Evolutionary conservation across 352 stramenopile species (phyloP).

Genomic region (Phytophthora pinifolia): DNA sequence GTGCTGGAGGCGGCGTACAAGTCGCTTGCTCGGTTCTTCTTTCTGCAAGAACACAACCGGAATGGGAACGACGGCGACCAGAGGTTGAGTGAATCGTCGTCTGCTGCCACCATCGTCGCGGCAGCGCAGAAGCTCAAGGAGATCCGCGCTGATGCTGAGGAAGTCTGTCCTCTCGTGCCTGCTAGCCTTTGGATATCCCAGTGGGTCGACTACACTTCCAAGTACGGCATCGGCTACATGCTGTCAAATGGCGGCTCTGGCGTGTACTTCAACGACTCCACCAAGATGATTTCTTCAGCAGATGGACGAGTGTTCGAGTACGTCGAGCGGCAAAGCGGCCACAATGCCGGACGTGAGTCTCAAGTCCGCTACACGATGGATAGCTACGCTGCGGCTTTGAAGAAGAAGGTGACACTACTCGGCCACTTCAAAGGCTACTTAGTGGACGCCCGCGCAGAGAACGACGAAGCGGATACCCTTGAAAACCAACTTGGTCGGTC

Average conservation of each 20-base stretch:
- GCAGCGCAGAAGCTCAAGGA: constrained; percentile 69
- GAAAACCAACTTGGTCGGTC: constrained; percentile 43
- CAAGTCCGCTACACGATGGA: constrained; percentile 48
- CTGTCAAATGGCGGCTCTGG: constrained; percentile 94
- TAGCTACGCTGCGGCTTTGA: constrained; percentile 85
- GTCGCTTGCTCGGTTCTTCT: constrained; percentile 66
- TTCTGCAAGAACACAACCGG: constrained; percentile 50
- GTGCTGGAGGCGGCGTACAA: constrained; percentile 57
- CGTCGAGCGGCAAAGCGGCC: constrained; percentile 85
- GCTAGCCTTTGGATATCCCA: constrained; percentile 93
- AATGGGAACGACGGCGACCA: constrained; percentile 33
- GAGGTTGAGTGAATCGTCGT: constrained; percentile 61
- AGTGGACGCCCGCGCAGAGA: constrained; percentile 76
- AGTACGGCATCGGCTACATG: constrained; percentile 99
- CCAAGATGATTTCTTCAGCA: constrained; percentile 95
- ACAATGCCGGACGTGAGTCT: constrained; percentile 27
- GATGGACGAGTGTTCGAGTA: constrained; percentile 93
- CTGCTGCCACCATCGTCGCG: constrained; percentile 54
- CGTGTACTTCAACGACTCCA: constrained; percentile 99
- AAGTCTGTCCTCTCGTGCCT: constrained; percentile 30
- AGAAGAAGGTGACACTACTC: constrained; percentile 98
- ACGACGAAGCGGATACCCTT: constrained; percentile 46
- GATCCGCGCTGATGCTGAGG: constrained; percentile 52
- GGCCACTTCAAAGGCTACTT: constrained; percentile 98
- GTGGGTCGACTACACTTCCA: constrained; percentile 99